A percentile compares a stretch with the other conserved stretches of the same genome.
Conservation (phyloP, 768 basidiomycete species). For the Asterophora parasitica region DNA sequence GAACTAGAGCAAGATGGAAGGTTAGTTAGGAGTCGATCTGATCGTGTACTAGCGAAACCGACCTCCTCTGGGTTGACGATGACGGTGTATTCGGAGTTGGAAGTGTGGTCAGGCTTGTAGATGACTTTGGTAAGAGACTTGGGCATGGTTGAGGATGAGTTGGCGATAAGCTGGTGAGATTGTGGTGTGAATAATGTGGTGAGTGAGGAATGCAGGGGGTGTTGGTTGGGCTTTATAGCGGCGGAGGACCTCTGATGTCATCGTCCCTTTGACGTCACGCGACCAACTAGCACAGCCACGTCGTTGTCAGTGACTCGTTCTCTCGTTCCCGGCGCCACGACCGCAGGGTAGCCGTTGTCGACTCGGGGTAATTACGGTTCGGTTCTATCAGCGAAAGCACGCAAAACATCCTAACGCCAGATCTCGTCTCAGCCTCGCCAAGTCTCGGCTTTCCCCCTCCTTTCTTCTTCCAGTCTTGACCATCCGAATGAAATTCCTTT, state of each 20-base stretch:
- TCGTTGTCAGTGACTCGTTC: background rate
- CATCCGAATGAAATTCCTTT: slow-evolving; percentile 9
- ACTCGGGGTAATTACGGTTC: too few relatives aligned
- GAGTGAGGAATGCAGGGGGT: background rate
- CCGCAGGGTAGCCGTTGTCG: too few relatives aligned
- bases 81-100: slow-evolving; percentile 68
- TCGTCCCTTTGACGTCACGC: slow-evolving; percentile 24
- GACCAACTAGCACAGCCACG: slow-evolving; percentile 16
- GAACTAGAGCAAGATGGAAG: slow-evolving; percentile 37
- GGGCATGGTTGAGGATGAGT: slow-evolving; percentile 30
- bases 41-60: slow-evolving; percentile 15
- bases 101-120: slow-evolving; percentile 72
- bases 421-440: background rate
- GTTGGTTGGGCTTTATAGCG: slow-evolving; percentile 13
- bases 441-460: background rate
- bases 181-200: slow-evolving; percentile 7
- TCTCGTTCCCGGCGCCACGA: too few relatives aligned
- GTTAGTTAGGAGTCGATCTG: slow-evolving; percentile 10
- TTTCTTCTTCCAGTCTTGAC: slow-evolving; percentile 12
- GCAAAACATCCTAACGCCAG: too few relatives aligned
- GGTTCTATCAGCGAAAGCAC: too few relatives aligned
- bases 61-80: slow-evolving; percentile 68
- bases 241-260: slow-evolving; percentile 20
- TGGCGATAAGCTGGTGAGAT: slow-evolving; percentile 11
- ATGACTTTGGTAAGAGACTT: slow-evolving; percentile 62